These are phyloP conservation scores for Coccomyxa sp. DNA, from an alignment of 139 green algal species.

Conservation along the genomic window DNA sequence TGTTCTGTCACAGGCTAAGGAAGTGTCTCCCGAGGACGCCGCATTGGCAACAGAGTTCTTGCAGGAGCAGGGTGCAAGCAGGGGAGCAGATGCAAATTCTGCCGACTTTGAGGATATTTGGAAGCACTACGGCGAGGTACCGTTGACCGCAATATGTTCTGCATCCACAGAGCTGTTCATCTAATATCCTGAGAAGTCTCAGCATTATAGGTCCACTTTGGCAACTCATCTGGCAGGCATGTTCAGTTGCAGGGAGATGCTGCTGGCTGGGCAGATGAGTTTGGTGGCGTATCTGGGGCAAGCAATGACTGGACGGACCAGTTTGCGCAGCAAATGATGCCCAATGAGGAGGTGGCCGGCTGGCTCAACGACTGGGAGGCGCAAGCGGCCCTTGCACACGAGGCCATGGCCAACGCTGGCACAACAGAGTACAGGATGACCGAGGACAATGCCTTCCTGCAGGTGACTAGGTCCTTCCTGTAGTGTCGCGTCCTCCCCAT, in stretches of 20 bases:
- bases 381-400: background rate
- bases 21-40: constrained; percentile 29
- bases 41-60: constrained; percentile 1
- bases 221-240: background rate
- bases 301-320: constrained; percentile 12
- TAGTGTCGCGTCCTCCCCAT: no score
- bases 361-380: constrained; percentile 40
- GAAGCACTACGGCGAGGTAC: constrained; percentile 12
- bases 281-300: constrained; percentile 17
- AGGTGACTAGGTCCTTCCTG: background rate
- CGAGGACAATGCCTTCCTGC: constrained; percentile 82
- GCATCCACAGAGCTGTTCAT: background rate
- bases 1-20: constrained; percentile 45
- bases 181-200: background rate
- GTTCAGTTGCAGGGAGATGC: background rate
- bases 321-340: constrained; percentile 18
- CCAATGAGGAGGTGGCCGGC: background rate
- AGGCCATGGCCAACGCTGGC: constrained; percentile 13
- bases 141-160: background rate
- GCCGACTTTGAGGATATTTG: constrained; percentile 8
- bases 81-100: background rate
- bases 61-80: background rate
- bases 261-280: constrained; percentile 45
- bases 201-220: no score
- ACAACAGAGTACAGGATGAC: constrained; percentile 72